A percentile compares a stretch with the other conserved stretches of the same genome.
These are phyloP conservation scores for Chlorella sp. DNA, from an alignment of 139 green algal genomes.

Conservation along the genomic window DNA sequence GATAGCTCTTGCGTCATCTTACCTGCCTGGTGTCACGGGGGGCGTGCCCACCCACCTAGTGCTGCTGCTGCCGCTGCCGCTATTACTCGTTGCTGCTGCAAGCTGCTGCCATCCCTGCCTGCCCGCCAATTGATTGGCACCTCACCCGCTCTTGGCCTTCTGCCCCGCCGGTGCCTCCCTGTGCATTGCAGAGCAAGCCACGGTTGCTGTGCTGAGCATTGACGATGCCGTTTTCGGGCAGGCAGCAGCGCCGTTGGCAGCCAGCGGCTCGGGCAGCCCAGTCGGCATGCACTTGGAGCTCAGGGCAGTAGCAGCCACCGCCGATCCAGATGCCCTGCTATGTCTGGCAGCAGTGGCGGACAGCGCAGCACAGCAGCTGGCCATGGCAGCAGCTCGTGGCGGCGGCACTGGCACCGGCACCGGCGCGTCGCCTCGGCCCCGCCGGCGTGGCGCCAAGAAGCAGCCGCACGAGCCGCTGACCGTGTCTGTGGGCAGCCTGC, in stretches of 20 bases:
- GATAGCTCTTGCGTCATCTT: too few relatives aligned
- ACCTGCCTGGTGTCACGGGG: not conserved
- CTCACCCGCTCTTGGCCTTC: not conserved
- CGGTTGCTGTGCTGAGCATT: conserved; percentile 2
- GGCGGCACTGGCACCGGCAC: not conserved
- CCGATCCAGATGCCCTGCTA: conserved; percentile 27
- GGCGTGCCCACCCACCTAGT: not conserved
- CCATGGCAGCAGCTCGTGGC: not conserved
- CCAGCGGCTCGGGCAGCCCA: not conserved
- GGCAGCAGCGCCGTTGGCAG: not conserved
- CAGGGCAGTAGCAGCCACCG: not conserved
- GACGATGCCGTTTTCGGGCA: not conserved
- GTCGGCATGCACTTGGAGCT: not conserved
- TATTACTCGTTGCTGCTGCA: not conserved
- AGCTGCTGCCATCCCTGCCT: not conserved
- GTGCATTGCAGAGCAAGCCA: conserved; percentile 29
- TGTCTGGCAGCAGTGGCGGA: conserved; percentile 28
- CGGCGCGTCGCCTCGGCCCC: not conserved
- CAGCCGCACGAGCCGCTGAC: not conserved
- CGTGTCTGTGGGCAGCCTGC: not conserved
- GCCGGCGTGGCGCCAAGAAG: not conserved
- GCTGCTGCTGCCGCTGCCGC: too few relatives aligned
- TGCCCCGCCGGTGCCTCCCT: not conserved
- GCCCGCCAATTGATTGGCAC: not conserved
- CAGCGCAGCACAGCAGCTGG: conserved; percentile 5